Base-by-base conservation (phyloP, 192 early-diverging fungal species). In the Umbelopsis isabellina region DNA sequence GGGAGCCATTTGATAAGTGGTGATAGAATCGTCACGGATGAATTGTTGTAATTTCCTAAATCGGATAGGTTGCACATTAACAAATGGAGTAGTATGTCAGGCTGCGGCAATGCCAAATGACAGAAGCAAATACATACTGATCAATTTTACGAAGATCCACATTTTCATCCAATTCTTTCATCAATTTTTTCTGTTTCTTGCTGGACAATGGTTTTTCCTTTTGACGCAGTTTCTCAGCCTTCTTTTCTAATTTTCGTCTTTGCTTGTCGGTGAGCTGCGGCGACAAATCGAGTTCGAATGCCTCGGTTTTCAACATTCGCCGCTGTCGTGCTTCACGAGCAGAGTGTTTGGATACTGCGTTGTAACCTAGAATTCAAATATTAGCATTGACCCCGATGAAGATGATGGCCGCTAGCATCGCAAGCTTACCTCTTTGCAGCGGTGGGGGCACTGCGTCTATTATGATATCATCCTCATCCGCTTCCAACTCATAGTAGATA, bases 1-100 rank as follows among this genome's bases (percentile, higher is more conserved):
- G 22, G 84, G 84, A 6, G 72, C 72, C 53, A 85, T 58, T 46
- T 82, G 75, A 21, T 80, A 69, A 20, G 64, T 83, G 41, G 73
- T 69, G 37, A 79, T 79, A 2, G 66, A 49, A 16, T 70, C 69
- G 69, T 79, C 78, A 21, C 64, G 33, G 25, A 79, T 72, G 35
- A 79, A 75, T 25, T 65, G 49, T 20, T 47, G 64, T 11, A 67
- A 35, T 30, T 67, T 46, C 16, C 66, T 67, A 67, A 12, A 49
- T 2, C 11, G 25, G 13, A 11, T 13, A 61, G 1, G 12, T 49
- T 18, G 46, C 27, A 30, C 10, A 41, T 49, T 16, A 49, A 23
- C 18, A 33, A 18, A 18, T 10, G 25, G 25, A 33, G 4, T 7
- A 18, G 3, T 20, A 52, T 51, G 25, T 33, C 4, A 15, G 55